These are phyloP conservation scores for Setaria viridis DNA, from an alignment of 202 grass and related monocot genomes.

Conservation along the genomic window DNA sequence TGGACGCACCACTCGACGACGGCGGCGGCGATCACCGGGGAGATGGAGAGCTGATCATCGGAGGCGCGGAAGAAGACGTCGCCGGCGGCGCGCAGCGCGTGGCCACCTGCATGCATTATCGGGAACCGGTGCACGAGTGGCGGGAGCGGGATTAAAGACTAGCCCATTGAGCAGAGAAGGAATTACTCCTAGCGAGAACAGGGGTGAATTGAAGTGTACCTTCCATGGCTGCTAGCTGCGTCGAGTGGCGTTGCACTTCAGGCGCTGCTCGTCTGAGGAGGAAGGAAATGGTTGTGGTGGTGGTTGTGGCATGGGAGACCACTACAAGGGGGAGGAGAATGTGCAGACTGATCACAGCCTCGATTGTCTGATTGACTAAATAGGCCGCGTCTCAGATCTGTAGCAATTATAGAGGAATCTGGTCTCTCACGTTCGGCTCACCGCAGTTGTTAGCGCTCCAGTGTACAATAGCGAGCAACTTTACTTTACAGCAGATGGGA, in stretches of 20 bases:
- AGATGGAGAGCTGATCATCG: neutral
- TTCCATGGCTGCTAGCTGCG: constrained; percentile 36
- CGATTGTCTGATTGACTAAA: neutral
- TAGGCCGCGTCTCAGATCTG: constrained; percentile 13
- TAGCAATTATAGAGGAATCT: neutral
- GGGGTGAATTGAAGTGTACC: neutral
- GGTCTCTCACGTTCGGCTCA: neutral
- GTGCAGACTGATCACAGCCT: neutral
- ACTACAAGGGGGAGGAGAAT: neutral
- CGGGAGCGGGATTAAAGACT: neutral
- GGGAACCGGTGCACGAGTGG: constrained; percentile 31
- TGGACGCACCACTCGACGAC: constrained; percentile 33
- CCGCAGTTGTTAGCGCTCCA: constrained; percentile 3
- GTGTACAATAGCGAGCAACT: neutral
- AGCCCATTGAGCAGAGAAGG: neutral
- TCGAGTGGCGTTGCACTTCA: neutral
- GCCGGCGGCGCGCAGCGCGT: neutral
- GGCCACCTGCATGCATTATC: constrained; percentile 34
- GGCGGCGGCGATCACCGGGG: neutral
- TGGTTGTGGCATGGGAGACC: constrained; percentile 20
- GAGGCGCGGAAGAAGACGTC: neutral
- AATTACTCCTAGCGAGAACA: neutral
- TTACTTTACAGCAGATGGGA: constrained; percentile 15
- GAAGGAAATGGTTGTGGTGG: neutral
- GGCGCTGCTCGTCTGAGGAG: neutral